phyloP scores from a whole-genome alignment of 306 rosid species.

The Fragaria iinumae region DNA sequence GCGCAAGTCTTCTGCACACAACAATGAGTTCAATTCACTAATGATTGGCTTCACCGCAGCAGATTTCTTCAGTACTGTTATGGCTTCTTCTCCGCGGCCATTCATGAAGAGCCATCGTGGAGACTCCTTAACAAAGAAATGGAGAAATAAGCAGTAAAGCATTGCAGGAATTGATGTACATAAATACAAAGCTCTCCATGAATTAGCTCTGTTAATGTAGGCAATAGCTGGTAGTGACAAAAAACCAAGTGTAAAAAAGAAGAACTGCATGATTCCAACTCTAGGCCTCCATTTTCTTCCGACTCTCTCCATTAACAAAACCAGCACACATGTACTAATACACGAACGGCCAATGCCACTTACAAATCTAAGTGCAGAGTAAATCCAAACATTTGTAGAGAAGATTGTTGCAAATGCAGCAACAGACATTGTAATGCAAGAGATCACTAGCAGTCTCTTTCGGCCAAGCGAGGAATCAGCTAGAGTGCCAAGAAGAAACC shows the following conservation, averaged over 20 bases:
- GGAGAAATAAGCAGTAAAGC: constrained; percentile 11
- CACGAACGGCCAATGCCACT: constrained; percentile 15
- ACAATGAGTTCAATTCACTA: background rate
- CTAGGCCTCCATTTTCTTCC: constrained; percentile 22
- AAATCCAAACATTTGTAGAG: constrained; percentile 15
- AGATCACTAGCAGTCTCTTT: constrained; percentile 21
- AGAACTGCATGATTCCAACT: constrained; percentile 22
- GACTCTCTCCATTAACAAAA: constrained; percentile 20
- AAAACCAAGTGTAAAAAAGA: constrained; percentile 15
- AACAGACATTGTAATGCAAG: constrained; percentile 15
- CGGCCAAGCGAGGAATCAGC: constrained; percentile 43
- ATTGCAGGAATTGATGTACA: constrained; percentile 19
- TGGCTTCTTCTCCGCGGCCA: constrained; percentile 11
- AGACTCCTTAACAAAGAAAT: constrained; percentile 17
- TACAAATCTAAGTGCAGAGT: constrained; percentile 6
- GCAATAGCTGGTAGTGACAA: constrained; percentile 22
- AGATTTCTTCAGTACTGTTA: constrained; percentile 3
- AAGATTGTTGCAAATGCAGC: constrained; percentile 11
- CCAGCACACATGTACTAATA: constrained; percentile 19
- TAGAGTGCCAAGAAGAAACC: constrained; percentile 32
- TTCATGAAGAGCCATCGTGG: constrained; percentile 17
- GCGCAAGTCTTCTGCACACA: background rate
- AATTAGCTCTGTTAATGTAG: constrained; percentile 12
- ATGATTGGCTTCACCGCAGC: background rate
- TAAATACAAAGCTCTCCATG: constrained; percentile 19